These are phyloP conservation scores for Striga hermonthica DNA, from an alignment of 305 asterid species.

Conservation along the genomic window DNA sequence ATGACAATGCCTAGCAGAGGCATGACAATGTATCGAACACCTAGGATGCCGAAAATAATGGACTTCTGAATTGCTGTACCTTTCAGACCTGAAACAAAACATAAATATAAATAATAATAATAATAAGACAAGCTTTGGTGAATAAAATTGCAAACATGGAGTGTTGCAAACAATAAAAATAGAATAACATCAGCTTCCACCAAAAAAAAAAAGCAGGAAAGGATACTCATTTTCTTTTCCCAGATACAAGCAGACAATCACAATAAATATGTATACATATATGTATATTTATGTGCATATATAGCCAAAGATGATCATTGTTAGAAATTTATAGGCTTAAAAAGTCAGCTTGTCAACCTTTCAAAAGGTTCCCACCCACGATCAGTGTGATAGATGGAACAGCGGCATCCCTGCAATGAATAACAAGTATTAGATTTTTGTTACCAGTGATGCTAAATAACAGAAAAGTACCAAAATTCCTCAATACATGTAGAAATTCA, in stretches of 20 bases:
- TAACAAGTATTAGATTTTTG: conserved; percentile 11
- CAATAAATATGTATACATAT: no score
- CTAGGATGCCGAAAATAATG: conserved; percentile 50
- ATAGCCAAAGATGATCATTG: not conserved
- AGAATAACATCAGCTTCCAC: no score
- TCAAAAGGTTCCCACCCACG: conserved; percentile 87
- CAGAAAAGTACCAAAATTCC: not conserved
- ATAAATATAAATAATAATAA: not conserved
- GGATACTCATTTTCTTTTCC: no score
- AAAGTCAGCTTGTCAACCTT: conserved; percentile 39
- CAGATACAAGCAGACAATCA: no score
- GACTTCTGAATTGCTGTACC: conserved; percentile 59
- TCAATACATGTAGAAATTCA: no score
- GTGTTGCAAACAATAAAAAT: no score
- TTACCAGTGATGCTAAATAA: not conserved
- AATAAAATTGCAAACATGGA: not conserved
- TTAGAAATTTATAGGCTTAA: conserved; percentile 10
- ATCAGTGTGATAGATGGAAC: conserved; percentile 77
- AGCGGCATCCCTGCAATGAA: conserved; percentile 72
- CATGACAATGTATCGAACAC: conserved; percentile 34
- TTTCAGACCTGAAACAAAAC: conserved; percentile 50
- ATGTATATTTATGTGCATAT: no score
- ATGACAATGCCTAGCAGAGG: conserved; percentile 66
- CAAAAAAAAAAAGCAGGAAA: no score
- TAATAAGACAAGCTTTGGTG: not conserved